Conservation (phyloP, 2,329 filamentous ascomycete genomes). For the Cercospora sojina region DNA sequence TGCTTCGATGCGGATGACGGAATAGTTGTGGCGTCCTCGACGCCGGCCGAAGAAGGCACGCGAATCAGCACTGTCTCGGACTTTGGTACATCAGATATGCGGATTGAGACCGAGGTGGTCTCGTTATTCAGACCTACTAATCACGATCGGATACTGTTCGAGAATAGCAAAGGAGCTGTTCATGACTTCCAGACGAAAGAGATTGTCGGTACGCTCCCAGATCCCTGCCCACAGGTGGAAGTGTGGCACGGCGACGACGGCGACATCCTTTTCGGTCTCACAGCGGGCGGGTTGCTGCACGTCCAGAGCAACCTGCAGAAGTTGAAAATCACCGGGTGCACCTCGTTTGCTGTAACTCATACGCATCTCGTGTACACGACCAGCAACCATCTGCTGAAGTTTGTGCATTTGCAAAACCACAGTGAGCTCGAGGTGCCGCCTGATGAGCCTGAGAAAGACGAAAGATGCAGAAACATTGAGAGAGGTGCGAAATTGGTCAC, state of each 20-base stretch:
- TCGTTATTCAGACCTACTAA: conserved; percentile 22
- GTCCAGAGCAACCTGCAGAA: conserved; percentile 55
- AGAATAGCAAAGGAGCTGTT: conserved; percentile 24
- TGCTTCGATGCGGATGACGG: conserved; percentile 45
- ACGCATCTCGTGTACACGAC: conserved; percentile 90
- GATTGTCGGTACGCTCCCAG: conserved; percentile 25
- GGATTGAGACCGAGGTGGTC: conserved; percentile 7
- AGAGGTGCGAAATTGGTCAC: conserved; percentile 83
- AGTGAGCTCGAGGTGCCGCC: conserved; percentile 74
- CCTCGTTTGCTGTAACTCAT: conserved; percentile 79
- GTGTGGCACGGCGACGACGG: conserved; percentile 40
- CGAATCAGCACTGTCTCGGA: conserved; percentile 18
- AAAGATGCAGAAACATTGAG: conserved; percentile 88
- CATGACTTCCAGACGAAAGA: conserved; percentile 14
- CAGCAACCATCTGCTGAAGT: conserved; percentile 88
- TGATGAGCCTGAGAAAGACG: conserved; percentile 88
- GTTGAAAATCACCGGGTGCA: conserved; percentile 79
- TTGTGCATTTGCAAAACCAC: conserved; percentile 69
- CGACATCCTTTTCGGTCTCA: conserved; percentile 61
- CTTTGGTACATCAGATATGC: conserved; percentile 20
- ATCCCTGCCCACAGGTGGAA: conserved; percentile 31
- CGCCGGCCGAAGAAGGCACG: conserved; percentile 20
- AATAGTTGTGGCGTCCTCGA: conserved; percentile 37
- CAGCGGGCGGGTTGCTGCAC: conserved; percentile 67
- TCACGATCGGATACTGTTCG: conserved; percentile 27